Evolutionary conservation across 176 grass and related monocot genomes (phyloP).

Genomic region (Dendrocalamus sinicus): DNA sequence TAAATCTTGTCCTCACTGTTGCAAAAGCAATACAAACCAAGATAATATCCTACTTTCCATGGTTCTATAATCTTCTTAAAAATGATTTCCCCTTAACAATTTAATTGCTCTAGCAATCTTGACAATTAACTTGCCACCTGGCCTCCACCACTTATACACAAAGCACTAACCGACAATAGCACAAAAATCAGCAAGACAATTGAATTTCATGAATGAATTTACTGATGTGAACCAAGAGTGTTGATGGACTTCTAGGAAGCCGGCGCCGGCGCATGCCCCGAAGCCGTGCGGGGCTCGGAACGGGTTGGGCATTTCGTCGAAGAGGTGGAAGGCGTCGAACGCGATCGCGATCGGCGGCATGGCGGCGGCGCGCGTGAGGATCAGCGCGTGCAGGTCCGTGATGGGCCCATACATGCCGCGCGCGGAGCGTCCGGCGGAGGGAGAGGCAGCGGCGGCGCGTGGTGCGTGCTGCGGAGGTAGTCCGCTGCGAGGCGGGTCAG

Average conservation of each 20-base stretch:
- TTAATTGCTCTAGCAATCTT: slow-evolving; percentile 89
- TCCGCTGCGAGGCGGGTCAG: too few relatives aligned
- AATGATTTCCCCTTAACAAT: slow-evolving; percentile 32
- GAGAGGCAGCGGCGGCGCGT: too few relatives aligned
- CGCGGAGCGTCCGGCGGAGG: too few relatives aligned
- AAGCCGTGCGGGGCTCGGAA: too few relatives aligned
- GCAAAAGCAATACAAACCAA: background rate
- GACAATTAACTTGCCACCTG: slow-evolving; percentile 78
- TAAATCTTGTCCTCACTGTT: background rate
- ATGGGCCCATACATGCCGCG: too few relatives aligned
- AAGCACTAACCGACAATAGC: slow-evolving; percentile 52
- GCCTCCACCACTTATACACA: slow-evolving; percentile 94
- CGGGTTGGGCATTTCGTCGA: too few relatives aligned
- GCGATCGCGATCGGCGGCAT: too few relatives aligned
- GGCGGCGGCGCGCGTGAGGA: too few relatives aligned
- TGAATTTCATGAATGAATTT: background rate
- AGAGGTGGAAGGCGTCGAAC: too few relatives aligned
- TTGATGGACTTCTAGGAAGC: background rate
- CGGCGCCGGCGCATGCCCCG: too few relatives aligned
- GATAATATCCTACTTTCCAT: background rate
- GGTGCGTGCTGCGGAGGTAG: too few relatives aligned
- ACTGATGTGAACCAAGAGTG: background rate
- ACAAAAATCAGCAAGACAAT: slow-evolving; percentile 10
- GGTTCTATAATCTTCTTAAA: background rate
- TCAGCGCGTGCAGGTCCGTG: too few relatives aligned